phyloP scores from a whole-genome alignment of 1,139 yeast species.

The Blastobotrys proliferans region DNA sequence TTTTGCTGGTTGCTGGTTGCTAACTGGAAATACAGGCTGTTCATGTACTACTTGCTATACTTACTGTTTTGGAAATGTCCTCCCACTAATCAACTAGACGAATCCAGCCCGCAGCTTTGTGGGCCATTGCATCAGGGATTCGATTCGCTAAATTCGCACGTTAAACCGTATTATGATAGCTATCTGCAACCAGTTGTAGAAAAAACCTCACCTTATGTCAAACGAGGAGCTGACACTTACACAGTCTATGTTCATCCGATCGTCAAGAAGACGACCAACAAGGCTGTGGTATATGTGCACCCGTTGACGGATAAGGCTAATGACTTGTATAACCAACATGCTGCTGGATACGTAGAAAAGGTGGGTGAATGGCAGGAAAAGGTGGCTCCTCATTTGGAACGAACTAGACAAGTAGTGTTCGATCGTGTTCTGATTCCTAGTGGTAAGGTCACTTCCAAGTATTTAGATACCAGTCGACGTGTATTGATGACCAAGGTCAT shows the following conservation, averaged over 20 bases:
- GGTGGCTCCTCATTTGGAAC: conserved; percentile 12
- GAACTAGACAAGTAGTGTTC: background rate
- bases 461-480: conserved; percentile 12
- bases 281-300: conserved; percentile 12
- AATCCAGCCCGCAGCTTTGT: conserved; percentile 24
- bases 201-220: conserved; percentile 21
- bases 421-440: conserved; percentile 15
- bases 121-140: conserved; percentile 22
- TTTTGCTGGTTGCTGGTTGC: background rate
- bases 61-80: conserved; percentile 30
- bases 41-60: conserved; percentile 27
- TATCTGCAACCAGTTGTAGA: conserved; percentile 25
- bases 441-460: conserved; percentile 11
- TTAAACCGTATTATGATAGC: conserved; percentile 19
- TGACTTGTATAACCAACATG: conserved; percentile 15
- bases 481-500: conserved; percentile 16
- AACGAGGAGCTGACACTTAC: conserved; percentile 19
- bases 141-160: conserved; percentile 19
- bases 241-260: conserved; percentile 20
- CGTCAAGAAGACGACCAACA: conserved; percentile 11
- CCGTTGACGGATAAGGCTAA: conserved; percentile 18
- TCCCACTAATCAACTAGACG: conserved; percentile 15
- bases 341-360: conserved; percentile 14
- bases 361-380: conserved; percentile 15
- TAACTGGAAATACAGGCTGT: conserved; percentile 21